Percentiles rank a stretch among this genome's conserved stretches.
These are phyloP conservation scores for Spinacia oleracea DNA, from an alignment of 179 eudicot species.

Conservation along the genomic window DNA sequence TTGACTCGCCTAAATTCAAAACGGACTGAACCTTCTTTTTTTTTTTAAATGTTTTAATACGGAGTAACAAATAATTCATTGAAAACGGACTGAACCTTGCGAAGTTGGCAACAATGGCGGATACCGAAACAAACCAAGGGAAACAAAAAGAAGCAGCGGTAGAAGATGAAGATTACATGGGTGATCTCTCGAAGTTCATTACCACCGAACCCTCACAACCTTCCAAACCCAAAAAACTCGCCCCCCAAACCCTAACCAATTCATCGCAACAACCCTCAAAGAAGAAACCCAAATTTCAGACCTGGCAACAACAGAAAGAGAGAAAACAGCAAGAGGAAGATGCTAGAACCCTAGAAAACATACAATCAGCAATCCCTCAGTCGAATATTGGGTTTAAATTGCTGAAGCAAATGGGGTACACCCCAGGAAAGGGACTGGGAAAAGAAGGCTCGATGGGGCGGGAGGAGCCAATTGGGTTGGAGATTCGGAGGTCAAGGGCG, in stretches of 20 bases:
- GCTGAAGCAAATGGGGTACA: conserved; percentile 83
- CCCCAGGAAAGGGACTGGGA: conserved; percentile 72
- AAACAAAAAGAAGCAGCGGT: conserved; percentile 10
- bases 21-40: too few relatives aligned
- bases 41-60: too few relatives aligned
- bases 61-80: too few relatives aligned
- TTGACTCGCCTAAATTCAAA: too few relatives aligned
- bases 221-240: conserved; percentile 44
- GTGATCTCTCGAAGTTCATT: conserved; percentile 75
- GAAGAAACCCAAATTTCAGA: conserved; percentile 47
- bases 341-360: conserved; percentile 53
- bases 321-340: conserved; percentile 68
- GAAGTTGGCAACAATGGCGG: conserved; percentile 41
- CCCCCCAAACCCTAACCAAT: conserved; percentile 17
- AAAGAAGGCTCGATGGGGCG: conserved; percentile 63
- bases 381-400: conserved; percentile 82
- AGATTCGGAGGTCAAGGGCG: conserved; percentile 71
- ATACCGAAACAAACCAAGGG: conserved; percentile 3
- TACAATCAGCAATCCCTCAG: conserved; percentile 69
- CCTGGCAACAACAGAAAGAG: conserved; percentile 56
- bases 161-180: conserved; percentile 84
- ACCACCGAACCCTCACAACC: conserved; percentile 43
- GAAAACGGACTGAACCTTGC: too few relatives aligned
- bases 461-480: conserved; percentile 65
- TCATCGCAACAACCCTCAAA: conserved; percentile 37